Conservation (phyloP, 2,329 filamentous ascomycete genomes). For the Trichoderma asperellum region DNA sequence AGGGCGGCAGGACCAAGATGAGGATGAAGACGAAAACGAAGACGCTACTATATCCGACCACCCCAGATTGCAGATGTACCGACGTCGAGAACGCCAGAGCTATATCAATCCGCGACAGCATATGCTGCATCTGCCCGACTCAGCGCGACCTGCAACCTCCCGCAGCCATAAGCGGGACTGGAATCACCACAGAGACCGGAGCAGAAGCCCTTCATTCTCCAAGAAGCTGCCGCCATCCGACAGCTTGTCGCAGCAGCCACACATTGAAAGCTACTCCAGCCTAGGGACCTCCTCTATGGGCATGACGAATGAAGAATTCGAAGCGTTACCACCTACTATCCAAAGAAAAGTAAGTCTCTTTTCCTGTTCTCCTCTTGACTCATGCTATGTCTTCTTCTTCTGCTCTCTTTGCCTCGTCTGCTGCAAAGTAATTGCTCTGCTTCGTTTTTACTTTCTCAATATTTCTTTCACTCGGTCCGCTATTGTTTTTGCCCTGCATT, state of each 20-base stretch:
- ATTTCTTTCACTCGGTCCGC: neutral
- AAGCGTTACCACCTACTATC: constrained; percentile 58
- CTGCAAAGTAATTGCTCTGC: neutral
- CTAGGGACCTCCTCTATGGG: constrained; percentile 37
- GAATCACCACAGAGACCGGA: constrained; percentile 24
- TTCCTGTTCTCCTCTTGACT: neutral
- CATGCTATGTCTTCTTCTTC: constrained; percentile 25
- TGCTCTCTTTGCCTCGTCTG: neutral
- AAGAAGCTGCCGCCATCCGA: constrained; percentile 36
- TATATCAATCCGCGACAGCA: constrained; percentile 31
- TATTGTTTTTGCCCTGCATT: constrained; percentile 24
- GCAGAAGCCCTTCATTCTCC: constrained; percentile 22
- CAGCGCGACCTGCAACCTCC: constrained; percentile 37
- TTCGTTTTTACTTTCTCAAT: neutral
- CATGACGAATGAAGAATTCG: constrained; percentile 50
- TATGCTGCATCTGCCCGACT: constrained; percentile 28
- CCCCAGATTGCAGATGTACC: constrained; percentile 28
- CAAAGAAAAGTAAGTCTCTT: constrained; percentile 57
- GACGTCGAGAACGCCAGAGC: constrained; percentile 33
- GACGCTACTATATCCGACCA: constrained; percentile 20
- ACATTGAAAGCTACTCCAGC: constrained; percentile 30
- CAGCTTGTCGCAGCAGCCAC: constrained; percentile 27
- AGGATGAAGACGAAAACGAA: constrained; percentile 22
- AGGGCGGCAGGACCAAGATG: constrained; percentile 19
- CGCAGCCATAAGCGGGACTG: constrained; percentile 33